Base-by-base conservation (phyloP, 129 eudicot genomes). In the Logfia minima region DNA sequence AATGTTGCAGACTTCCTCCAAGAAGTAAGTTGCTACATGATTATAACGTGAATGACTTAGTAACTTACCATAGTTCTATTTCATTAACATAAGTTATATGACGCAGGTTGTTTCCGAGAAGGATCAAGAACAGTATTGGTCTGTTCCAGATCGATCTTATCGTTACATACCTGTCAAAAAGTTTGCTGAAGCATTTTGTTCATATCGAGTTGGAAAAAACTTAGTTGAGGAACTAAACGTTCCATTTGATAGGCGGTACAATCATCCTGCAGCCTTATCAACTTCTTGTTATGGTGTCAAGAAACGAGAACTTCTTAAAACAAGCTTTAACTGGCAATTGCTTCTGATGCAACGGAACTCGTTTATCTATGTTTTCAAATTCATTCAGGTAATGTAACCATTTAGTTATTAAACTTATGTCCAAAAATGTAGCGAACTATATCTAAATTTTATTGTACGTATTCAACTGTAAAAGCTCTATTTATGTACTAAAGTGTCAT, bases 81-180 rank as follows among this genome's bases (percentile, higher is more conserved):
- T 77, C 72, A 21, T 9, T 48, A 2, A 63, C 21, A 76, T 39
- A 41, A 60, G 10, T 31, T 64, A 71, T 68, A 32, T 35, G 71
- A 19, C 60, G 26, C 84, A 89, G 99, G 99, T 94, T 68, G 84
- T 88, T 23, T 94, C 99, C 14, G 87, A 85, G 83, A 94, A 94
- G 84, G 99, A 94, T 84, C 99, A 94, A 75, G 92, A 91, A 82
- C 99, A 94, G 71, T 94, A 91, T 74, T 91, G 97, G 97, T 85
- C 90, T 71, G 83, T 79, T 77, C 79, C 83, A 67, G 86, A 84
- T 71, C 83, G 88, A 68, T 84, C 91, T 56, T 87, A 94, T 70
- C 75, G 78, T 21, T 88, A 91, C 81, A 84, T 91, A 75, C 88
- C 97, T 1, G 96, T 88, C 60, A 84, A 59, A 77, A 94, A 87